Evolutionary conservation across 257 asterid species (phyloP).

Genomic region (Nicotiana attenuata): DNA sequence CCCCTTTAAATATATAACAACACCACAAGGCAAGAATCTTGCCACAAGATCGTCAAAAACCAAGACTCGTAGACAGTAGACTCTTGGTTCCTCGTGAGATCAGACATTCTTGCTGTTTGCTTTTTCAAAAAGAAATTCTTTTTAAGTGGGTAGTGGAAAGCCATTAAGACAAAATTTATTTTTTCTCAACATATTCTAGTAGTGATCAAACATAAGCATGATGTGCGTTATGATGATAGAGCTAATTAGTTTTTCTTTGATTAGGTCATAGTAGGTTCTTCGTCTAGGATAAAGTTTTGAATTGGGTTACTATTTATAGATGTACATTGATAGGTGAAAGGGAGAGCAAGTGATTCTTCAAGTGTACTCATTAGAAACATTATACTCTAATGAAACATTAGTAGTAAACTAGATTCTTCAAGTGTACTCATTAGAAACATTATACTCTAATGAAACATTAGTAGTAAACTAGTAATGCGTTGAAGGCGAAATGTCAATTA

Average conservation of each 20-base stretch:
- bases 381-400: background rate
- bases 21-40: background rate
- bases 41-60: background rate
- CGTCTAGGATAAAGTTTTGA: background rate
- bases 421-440: background rate
- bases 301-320: background rate
- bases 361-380: background rate
- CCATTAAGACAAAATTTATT: background rate
- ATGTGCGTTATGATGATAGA: background rate
- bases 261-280: conserved; percentile 5
- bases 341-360: conserved; percentile 1
- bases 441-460: background rate
- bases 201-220: background rate
- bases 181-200: background rate
- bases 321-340: background rate
- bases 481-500: background rate
- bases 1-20: background rate
- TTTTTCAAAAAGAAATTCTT: background rate
- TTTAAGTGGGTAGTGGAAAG: background rate
- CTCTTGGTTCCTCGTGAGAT: background rate
- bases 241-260: background rate
- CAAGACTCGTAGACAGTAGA: background rate
- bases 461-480: too few species aligned
- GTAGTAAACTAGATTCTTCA: background rate
- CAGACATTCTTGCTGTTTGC: background rate